Evolutionary conservation across 1,139 yeast genomes (phyloP).

Genomic region (Yamadazyma spencermartinsiae): DNA sequence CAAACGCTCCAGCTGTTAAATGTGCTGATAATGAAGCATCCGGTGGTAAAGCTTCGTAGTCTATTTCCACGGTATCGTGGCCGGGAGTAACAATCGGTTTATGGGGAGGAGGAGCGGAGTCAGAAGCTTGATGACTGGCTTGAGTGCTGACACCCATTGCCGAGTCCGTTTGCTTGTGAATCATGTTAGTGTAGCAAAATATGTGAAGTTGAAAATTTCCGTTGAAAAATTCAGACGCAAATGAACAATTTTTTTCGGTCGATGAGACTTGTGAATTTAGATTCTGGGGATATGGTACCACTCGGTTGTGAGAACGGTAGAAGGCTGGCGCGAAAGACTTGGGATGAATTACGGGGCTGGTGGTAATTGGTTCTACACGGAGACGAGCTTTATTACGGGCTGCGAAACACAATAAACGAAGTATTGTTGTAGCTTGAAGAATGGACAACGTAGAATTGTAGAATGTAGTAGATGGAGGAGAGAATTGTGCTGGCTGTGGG

Average conservation of each 20-base stretch:
- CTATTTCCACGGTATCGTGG: conserved; percentile 52
- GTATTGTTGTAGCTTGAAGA: too few species aligned
- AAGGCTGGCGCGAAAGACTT: not conserved
- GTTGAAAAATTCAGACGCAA: not conserved
- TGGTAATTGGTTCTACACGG: too few species aligned
- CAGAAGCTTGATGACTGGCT: not conserved
- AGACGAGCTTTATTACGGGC: too few species aligned
- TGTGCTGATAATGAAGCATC: conserved; percentile 83
- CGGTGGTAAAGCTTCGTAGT: conserved; percentile 90
- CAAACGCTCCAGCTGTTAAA: conserved; percentile 90
- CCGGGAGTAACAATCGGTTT: conserved; percentile 19
- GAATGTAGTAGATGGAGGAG: not conserved
- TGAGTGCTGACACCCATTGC: too few species aligned
- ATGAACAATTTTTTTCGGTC: not conserved
- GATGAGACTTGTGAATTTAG: not conserved
- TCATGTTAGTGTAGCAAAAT: too few species aligned
- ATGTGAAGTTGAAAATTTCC: not conserved
- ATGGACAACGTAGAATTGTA: too few species aligned
- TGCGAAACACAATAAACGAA: too few species aligned
- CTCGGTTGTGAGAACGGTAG: not conserved
- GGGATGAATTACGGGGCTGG: too few species aligned
- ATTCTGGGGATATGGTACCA: too few species aligned
- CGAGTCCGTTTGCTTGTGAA: not conserved
- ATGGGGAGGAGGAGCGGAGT: conserved; percentile 5
- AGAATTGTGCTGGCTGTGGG: not conserved